Evolutionary conservation across 2,329 filamentous ascomycete genomes (phyloP), one percentile per base, ranked within the genome.

Genomic region (Onygena corvina): DNA sequence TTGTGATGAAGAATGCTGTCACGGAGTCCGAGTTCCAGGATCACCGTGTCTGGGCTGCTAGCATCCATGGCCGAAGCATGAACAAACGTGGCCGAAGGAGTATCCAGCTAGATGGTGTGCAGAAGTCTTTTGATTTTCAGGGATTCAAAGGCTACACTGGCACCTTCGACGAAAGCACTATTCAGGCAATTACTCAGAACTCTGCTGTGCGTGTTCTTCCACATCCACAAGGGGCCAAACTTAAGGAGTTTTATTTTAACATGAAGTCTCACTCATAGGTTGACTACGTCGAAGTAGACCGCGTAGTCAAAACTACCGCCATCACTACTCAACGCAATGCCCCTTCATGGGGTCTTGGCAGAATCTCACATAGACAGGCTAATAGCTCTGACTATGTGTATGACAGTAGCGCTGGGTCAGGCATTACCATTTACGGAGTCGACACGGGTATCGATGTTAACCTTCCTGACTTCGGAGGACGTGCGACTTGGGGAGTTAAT

Each of bases 391-490:
- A 58, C 51, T 68, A 67, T 50, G 51, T 60, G 44, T 68, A 66
- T 45, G 66, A 69, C 53, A 54, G 53, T 11, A 59, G 50, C 30
- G 64, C 61, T 6, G 65, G 65, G 18, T 49, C 58, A 6, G 65
- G 60, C 21, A 62, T 62, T 46, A 63, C 59, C 34, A 60, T 58
- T 27, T 68, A 69, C 30, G 59, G 64, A 4, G 58, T 68, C 29
- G 66, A 69, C 51, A 66, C 60, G 11, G 66, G 66, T 14, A 63
- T 68, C 52, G 60, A 64, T 33, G 58, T 55, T 7, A 34, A 49
- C 0, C 62, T 67, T 49, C 2, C 54, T 16, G 63, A 67, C 33
- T 68, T 68, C 38, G 62, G 55, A 2, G 65, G 63, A 36, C 63
- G 67, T 47, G 67, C 64, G 14, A 57, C 49, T 20, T 57, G 59